Evolutionary conservation across 306 rosid genomes (phyloP).

Genomic region (Echinosophora koreensis): DNA sequence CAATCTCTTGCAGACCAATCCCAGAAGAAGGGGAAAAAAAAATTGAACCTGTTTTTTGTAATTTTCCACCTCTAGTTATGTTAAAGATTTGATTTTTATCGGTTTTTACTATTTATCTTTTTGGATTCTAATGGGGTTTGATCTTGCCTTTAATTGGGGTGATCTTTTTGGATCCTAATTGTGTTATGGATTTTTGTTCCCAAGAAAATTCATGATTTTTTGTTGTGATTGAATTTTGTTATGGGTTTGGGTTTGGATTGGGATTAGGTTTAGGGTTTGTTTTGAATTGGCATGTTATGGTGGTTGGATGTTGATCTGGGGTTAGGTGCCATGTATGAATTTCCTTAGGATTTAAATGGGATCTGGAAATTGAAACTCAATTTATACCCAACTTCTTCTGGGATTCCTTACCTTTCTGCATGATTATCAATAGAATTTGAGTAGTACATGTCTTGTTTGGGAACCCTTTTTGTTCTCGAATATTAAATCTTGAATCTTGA

Average conservation of each 20-base stretch:
- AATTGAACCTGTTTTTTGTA: slow-evolving; percentile 48
- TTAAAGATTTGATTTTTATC: background rate
- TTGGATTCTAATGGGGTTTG: slow-evolving; percentile 38
- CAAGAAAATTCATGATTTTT: background rate
- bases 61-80: slow-evolving; percentile 49
- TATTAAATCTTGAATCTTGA: background rate
- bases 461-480: background rate
- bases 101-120: slow-evolving; percentile 9
- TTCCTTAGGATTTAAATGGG: slow-evolving; percentile 35
- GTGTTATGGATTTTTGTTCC: background rate
- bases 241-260: slow-evolving; percentile 46
- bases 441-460: slow-evolving; percentile 17
- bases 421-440: slow-evolving; percentile 13
- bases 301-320: slow-evolving; percentile 51
- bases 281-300: slow-evolving; percentile 37
- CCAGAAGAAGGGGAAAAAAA: slow-evolving; percentile 40
- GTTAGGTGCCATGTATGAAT: background rate
- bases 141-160: slow-evolving; percentile 28
- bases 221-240: slow-evolving; percentile 4
- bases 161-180: background rate
- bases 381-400: too few species aligned
- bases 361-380: slow-evolving; percentile 11
- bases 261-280: slow-evolving; percentile 53
- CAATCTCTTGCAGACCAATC: slow-evolving; percentile 52
- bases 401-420: background rate